Evolutionary conservation across 345 rosid species (phyloP), one percentile per base, ranked within the genome.

Genomic region (Pugionium cornutum): DNA sequence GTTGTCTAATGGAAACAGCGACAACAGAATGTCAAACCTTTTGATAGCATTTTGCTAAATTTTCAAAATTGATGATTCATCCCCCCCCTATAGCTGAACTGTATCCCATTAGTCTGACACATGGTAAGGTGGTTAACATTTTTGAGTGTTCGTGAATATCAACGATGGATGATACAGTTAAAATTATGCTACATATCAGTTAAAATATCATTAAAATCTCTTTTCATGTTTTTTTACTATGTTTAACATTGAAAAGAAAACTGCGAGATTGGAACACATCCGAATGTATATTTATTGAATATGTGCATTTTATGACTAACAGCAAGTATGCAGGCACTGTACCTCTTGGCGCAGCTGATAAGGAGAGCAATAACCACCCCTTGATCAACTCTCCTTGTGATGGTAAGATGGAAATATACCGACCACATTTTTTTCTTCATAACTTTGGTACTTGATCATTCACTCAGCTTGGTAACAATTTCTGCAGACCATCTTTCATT

Each of bases 281-380:
- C 18, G 54, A 2, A 53, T 3, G 41, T 54, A 39, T 18, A 18
- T 18, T 18, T 18, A 18, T 18, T 18, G 18, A 18, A 18, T 36
- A 50, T 58, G 40, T 51, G 9, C 33, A 50, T 4, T 39, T 41
- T 39, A 30, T 39, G 47, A 53, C 74, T 69, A 53, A 69, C 54
- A 35, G 18, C 31, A 30, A 10, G 49, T 70, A 37, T 66, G 76
- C 67, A 73, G 72, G 76, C 6, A 58, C 40, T 29, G 3, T 31
- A 37, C 67, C 65, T 40, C 46, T 59, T 58, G 62, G 53, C 11
- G 35, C 72, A 45, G 76, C 56, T 51, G 26, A 26, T 58, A 58
- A 51, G 30, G 72, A 43, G 66, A 36, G 37, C 67, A 65, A 37
- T 26, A 36, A 2, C 31, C 59, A 57, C 40, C 33, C 53, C 1